Percentiles rank a stretch among this genome's conserved stretches.
Evolutionary conservation across 441 rosid genomes (phyloP).

Genomic region (Sinapis alba): DNA sequence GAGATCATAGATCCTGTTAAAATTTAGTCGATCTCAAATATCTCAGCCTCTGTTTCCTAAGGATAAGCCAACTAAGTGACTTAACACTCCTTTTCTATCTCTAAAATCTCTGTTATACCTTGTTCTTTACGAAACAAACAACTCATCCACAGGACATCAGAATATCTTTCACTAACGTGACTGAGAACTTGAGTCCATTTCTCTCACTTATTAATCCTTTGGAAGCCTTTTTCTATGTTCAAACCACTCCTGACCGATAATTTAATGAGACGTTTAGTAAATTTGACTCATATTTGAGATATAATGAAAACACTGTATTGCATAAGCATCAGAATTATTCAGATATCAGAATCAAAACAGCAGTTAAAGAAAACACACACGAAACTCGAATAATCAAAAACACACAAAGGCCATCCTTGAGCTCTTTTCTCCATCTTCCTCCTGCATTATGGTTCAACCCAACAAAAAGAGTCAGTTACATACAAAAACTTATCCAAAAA

Average conservation of each 20-base stretch:
- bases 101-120: too few relatives aligned
- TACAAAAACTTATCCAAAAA: not conserved
- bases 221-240: not conserved
- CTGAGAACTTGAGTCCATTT: too few relatives aligned
- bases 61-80: too few relatives aligned
- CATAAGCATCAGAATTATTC: not conserved
- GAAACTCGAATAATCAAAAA: not conserved
- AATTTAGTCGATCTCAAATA: too few relatives aligned
- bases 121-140: too few relatives aligned
- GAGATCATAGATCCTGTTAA: too few relatives aligned
- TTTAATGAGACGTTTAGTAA: not conserved
- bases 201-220: not conserved
- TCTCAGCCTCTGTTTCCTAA: too few relatives aligned
- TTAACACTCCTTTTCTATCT: too few relatives aligned
- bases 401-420: not conserved
- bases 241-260: not conserved
- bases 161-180: not conserved
- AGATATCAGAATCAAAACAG: not conserved
- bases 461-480: not conserved
- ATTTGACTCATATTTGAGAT: not conserved
- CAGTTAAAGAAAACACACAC: not conserved
- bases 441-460: slow-evolving; percentile 12
- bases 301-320: not conserved
- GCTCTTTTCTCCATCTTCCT: not conserved
- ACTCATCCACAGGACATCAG: not conserved